Conservation (phyloP, 164 flowering plant genomes). For the Warburgia ugandensis region DNA sequence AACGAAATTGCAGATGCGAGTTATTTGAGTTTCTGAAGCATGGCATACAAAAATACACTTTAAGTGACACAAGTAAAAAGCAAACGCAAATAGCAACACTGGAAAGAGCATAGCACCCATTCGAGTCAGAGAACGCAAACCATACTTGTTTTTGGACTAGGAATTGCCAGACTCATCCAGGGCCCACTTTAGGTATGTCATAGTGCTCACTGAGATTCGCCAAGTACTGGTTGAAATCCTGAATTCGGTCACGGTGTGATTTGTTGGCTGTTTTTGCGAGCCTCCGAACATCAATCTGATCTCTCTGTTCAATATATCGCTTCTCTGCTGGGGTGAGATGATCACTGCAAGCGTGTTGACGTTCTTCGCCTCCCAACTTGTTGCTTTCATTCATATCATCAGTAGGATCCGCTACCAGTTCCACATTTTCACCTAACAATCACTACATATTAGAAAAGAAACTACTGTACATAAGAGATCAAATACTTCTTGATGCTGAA, state of each 20-base stretch:
- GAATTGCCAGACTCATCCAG: no score
- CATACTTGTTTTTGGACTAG: no score
- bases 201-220: constrained; percentile 98
- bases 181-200: constrained; percentile 98
- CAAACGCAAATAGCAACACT: no score
- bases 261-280: constrained; percentile 74
- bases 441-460: neutral
- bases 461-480: neutral
- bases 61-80: no score
- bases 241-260: constrained; percentile 86
- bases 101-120: no score
- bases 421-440: constrained; percentile 36
- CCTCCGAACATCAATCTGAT: constrained; percentile 45
- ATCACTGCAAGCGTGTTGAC: constrained; percentile 28
- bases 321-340: constrained; percentile 86
- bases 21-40: no score
- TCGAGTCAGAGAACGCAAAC: no score
- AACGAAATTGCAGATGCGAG: no score
- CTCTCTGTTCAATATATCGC: constrained; percentile 77
- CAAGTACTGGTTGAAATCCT: constrained; percentile 86
- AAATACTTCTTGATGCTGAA: neutral
- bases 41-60: no score
- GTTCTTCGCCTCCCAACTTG: constrained; percentile 30
- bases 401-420: constrained; percentile 15
- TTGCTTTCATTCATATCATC: constrained; percentile 30